Base-by-base conservation (phyloP, 2,329 filamentous ascomycete genomes). In the Pyrenochaeta sp. region DNA sequence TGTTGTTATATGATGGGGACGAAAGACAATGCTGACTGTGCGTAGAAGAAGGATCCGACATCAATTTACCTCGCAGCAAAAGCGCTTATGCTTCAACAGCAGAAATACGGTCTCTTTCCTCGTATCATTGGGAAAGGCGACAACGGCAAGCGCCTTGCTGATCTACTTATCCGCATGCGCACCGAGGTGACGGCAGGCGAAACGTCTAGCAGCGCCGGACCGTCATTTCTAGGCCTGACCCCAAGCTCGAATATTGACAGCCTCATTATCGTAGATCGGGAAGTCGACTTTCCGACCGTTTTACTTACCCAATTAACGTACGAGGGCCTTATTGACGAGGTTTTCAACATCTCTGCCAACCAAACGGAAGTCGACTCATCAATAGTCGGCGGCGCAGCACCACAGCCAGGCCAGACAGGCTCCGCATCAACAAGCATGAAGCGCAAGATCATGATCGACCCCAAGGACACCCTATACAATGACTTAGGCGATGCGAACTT, bases 251-350 rank as follows among this genome's bases (percentile, higher is more conserved):
- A 89, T 6, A 91, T 93, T 47, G 95, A 99, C 76, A 96, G 90
- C 72, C 83, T 97, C 58, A 93, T 99, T 69, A 91, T 99, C 59
- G 93, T 99, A 54, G 95, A 99, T 77, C 91, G 95, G 49, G 93
- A 97, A 74, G 90, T 97, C 54, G 95, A 99, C 76, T 93, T 95
- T 71, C 92, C 94, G 15, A 97, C 95, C 0, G 90, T 91, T 0
- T 84, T 99, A 15, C 88, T 99, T 52, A 98, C 94, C 0, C 95
- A 99, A 75, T 82, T 99, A 61, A 99, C 95, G 1, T 99, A 99
- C 72, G 94, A 99, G 79, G 95, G 95, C 3, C 83, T 99, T 27
- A 90, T 99, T 52, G 96, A 99, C 72, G 95, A 99, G 75, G 85
- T 95, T 15, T 96, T 96, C 73, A 90, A 91, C 32, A 96, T 99